Percentiles rank a stretch among this genome's conserved stretches.
phyloP scores from a whole-genome alignment of 331 rosid genomes.

The Erythrophleum ivorense region DNA sequence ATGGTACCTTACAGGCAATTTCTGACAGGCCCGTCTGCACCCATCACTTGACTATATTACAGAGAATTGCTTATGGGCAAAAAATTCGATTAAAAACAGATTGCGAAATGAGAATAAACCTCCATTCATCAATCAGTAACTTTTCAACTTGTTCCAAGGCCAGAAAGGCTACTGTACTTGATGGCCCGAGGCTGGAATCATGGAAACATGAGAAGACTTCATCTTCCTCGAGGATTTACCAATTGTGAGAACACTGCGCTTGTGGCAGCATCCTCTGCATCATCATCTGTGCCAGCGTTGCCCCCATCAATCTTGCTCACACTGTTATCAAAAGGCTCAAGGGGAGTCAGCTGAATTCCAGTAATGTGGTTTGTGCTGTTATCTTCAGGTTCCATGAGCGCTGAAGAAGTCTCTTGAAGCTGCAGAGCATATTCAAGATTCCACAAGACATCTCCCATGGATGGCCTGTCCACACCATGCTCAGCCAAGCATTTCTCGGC shows the following conservation, averaged over 20 bases:
- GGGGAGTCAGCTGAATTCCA: conserved; percentile 73
- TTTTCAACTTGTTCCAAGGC: conserved; percentile 47
- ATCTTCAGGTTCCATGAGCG: conserved; percentile 86
- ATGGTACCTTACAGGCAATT: conserved; percentile 41
- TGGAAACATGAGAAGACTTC: conserved; percentile 42
- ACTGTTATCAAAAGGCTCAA: conserved; percentile 87
- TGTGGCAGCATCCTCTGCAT: conserved; percentile 78
- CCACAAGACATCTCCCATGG: conserved; percentile 97
- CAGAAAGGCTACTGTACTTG: conserved; percentile 44
- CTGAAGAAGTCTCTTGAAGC: conserved; percentile 87
- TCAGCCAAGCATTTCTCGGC: conserved; percentile 97
- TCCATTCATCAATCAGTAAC: conserved; percentile 41
- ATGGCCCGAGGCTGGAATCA: conserved; percentile 35
- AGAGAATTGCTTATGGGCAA: conserved; percentile 40
- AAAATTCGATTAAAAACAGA: conserved; percentile 38
- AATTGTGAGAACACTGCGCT: conserved; percentile 96
- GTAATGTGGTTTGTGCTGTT: conserved; percentile 94
- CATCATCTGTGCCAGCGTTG: conserved; percentile 71
- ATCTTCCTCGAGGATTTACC: conserved; percentile 94
- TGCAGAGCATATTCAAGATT: conserved; percentile 92
- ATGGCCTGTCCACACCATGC: conserved; percentile 87
- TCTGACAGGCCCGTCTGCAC: conserved; percentile 39
- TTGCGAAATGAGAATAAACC: conserved; percentile 42
- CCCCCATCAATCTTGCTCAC: conserved; percentile 69
- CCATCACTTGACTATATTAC: conserved; percentile 53